Evolutionary conservation across 2,329 filamentous ascomycete species (phyloP), one percentile per base, ranked within the genome.

Genomic region (Pseudocercospora pini-densiflorae): DNA sequence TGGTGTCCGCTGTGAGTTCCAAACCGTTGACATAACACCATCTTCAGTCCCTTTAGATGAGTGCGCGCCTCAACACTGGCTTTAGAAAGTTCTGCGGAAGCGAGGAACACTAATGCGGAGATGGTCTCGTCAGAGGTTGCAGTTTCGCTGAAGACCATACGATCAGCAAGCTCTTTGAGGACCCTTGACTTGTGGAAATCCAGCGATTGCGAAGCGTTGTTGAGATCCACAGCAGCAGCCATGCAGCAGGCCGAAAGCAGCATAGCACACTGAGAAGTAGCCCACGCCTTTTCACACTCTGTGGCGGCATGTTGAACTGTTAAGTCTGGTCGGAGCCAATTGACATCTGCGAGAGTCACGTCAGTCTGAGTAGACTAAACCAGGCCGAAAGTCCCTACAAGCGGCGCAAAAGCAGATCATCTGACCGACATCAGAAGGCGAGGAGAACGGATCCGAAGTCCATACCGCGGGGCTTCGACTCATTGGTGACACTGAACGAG

Each of bases 101-200:
- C 27, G 7, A 61, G 12, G 40, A 51, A 61, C 36, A 49, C 27
- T 5, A 61, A n/a, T 14, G 59, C 59, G 27, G 36, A 45, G 19
- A 61, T 49, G 14, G 59, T 61, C 36, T 61, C 40, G 19, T 61
- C 24, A 36, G 59, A 61, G 9, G 24, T 19, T 21, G 36, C 40
- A 12, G 58, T 60, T 36, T 43, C 36, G 21, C 12, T n/a, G 47
- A 27, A 31, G 23, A 29, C 16, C 59, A 61, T 61, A 1, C 40
- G 36, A 23, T 61, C 43, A 23, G 33, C 14, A 45, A 61, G 59
- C 24, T 61, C 59, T 23, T 33, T 36, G 2, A 61, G 40, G 21
- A 61, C 59, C 27, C 24, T 19, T 24, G 58, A 40, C 24, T 60
- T 60, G 40, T 45, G 43, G 7, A 60, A 27, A n/a, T 27, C 24